A percentile compares a stretch with the other conserved stretches of the same genome.
These are phyloP conservation scores for Rhytidiadelphus loreus DNA, from an alignment of 225 moss, liverwort and hornwort genomes.

Conservation along the genomic window DNA sequence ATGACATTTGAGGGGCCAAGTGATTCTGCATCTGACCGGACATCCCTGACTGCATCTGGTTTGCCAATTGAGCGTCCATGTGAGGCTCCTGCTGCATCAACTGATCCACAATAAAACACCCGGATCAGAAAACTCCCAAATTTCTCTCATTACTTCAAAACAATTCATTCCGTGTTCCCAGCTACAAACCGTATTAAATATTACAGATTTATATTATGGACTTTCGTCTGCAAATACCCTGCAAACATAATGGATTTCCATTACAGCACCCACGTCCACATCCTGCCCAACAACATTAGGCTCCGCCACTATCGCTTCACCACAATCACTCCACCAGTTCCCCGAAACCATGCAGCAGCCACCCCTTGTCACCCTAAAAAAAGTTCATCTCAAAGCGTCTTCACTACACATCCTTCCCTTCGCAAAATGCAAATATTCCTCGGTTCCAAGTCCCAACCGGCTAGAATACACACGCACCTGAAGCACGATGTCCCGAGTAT, in stretches of 20 bases:
- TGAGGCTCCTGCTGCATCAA: constrained; percentile 49
- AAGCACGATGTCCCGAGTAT: constrained; percentile 37
- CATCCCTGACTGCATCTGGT: constrained; percentile 30
- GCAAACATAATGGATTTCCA: neutral
- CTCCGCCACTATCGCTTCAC: neutral
- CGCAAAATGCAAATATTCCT: neutral
- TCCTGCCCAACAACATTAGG: neutral
- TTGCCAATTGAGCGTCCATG: constrained; percentile 29
- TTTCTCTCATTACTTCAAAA: neutral
- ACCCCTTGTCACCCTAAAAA: neutral
- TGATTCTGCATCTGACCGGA: constrained; percentile 13
- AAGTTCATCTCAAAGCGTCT: neutral
- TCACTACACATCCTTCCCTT: neutral
- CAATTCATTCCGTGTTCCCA: neutral
- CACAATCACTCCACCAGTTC: neutral
- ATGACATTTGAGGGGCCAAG: constrained; percentile 1
- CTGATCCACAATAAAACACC: neutral
- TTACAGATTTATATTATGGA: neutral
- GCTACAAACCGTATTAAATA: neutral
- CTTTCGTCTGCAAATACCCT: neutral
- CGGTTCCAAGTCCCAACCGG: neutral
- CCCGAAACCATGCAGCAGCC: neutral
- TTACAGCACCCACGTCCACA: neutral
- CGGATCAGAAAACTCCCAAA: neutral
- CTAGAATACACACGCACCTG: constrained; percentile 9